Base-by-base conservation (phyloP, 1,284 basidiomycete species). In the Heliocybe sulcata region DNA sequence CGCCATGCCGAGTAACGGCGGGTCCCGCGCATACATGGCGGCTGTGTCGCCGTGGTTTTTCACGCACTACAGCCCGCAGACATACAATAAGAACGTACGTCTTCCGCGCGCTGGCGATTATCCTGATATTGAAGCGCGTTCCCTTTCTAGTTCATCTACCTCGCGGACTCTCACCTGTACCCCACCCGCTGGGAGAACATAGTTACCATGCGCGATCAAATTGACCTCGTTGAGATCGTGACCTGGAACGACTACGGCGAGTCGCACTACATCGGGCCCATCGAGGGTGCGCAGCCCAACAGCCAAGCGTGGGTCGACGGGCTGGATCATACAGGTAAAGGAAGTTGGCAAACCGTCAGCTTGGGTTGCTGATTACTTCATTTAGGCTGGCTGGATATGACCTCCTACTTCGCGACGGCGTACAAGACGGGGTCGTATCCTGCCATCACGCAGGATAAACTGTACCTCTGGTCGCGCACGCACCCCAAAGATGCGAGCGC, bases 51-150 rank as follows among this genome's bases (percentile, higher is more conserved):
- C 75, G 0, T 77, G 75, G 74, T 93, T 93, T 75, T 93, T 86
- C 74, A 92, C 90, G 8, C 87, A 89, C 61, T 89, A 85, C 62
- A 72, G 80, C 27, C 69, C 74, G 2, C 65, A 85, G 45, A 74
- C 78, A 0, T 92, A 81, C 69, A 84, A 92, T 74, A 93, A 94
- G 73, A 92, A 93, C 68, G 90, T 90, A 58, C 61, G 79, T 67
- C 52, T 23, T 35, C 49, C 49, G 35, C 19, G 22, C 20, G 12
- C 29, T 4, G 29, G 12, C 29, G 29, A 4, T 31, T 12, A 6
- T 31, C 12, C 29, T 48, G 22, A 3, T 11, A 31, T 23, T 48
- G 27, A 20, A 10, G 31, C 12, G 8, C 33, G 12, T 22, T 9
- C 19, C 10, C 27, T 52, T 33, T 25, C 10, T 68, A 76, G 66